Evolutionary conservation across 805 yeast genomes (phyloP), one percentile per base, ranked within the genome.

Genomic region (Hanseniaspora occidentalis): DNA sequence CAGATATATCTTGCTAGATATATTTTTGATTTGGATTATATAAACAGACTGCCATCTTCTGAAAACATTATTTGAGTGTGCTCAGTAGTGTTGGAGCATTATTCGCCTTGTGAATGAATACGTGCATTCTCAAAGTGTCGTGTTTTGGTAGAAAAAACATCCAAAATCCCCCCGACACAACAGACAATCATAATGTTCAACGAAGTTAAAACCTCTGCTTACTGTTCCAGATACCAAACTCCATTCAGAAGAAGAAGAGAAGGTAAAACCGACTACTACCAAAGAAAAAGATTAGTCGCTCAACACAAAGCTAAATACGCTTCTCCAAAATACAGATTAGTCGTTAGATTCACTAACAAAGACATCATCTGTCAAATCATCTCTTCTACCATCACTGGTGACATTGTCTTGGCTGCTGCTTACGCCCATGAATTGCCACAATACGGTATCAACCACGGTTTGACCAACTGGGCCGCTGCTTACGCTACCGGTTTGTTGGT

Each of bases 241-340:
- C 96, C 97, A 56, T 92, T 88, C 95, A 86, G 98, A 73, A 88
- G 98, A 80, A 84, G 98, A 83, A 84, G 94, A 70, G 96, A 92
- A 76, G 98, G 98, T 76, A 92, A 92, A 80, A 92, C 98, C 67
- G 98, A 92, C 71, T 92, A 88, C 94, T 92, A 88, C 80, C 96
- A 92, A 71, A 88, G 98, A 81, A 92, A 92, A 95, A 86, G 97
- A 77, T 77, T 92, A 66, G 92, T 92, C 64, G 77, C 96, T 63
- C 98, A 92, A 77, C 96, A 89, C 92, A 92, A 92, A 88, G 96
- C 96, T 68, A 92, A 92, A 79, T 92, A 92, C 94, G 80, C 78
- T 82, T 68, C 96, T 66, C 98, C 98, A 73, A 92, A 92, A 79
- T 92, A 89, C 84, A 88, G 98, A 81, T 78, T 92, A 64, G 98